Percentiles rank a stretch among this genome's conserved stretches.
These are phyloP conservation scores for Albophoma yamanashiensis DNA, from an alignment of 2,329 filamentous ascomycete genomes.

Conservation along the genomic window DNA sequence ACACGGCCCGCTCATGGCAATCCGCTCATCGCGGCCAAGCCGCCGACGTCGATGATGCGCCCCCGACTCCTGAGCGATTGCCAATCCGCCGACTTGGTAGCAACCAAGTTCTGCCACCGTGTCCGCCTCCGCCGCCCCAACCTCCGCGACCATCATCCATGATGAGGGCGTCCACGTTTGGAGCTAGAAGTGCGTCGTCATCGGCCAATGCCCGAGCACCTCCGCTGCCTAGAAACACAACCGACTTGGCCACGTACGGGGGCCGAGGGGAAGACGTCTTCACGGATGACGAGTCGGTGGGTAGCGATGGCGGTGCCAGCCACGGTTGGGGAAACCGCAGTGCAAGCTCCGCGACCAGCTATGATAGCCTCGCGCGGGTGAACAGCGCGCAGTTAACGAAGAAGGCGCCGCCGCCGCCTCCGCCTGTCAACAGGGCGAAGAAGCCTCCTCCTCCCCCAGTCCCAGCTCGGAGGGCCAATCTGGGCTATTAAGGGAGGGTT, in stretches of 20 bases:
- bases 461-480: constrained; percentile 18
- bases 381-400: constrained; percentile 24
- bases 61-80: constrained; percentile 25
- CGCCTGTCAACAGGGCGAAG: constrained; percentile 35
- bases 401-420: constrained; percentile 43
- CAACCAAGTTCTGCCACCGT: constrained; percentile 14
- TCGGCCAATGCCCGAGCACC: constrained; percentile 17
- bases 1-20: constrained; percentile 36
- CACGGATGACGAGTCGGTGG: constrained; percentile 37
- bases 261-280: constrained; percentile 32
- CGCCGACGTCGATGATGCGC: constrained; percentile 15
- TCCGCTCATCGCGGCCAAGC: constrained; percentile 21
- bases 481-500: constrained; percentile 3
- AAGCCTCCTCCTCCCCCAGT: constrained; percentile 25
- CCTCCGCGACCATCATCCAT: constrained; percentile 25
- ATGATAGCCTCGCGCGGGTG: constrained; percentile 32
- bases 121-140: constrained; percentile 21
- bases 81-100: constrained; percentile 29
- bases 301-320: constrained; percentile 39
- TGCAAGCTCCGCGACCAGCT: constrained; percentile 45
- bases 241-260: constrained; percentile 18
- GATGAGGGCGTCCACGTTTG: constrained; percentile 27
- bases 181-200: constrained; percentile 13
- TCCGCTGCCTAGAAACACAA: constrained; percentile 33
- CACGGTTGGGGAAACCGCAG: constrained; percentile 40